Conservation (phyloP, 179 eudicot species). For the Nepenthes alata region DNA sequence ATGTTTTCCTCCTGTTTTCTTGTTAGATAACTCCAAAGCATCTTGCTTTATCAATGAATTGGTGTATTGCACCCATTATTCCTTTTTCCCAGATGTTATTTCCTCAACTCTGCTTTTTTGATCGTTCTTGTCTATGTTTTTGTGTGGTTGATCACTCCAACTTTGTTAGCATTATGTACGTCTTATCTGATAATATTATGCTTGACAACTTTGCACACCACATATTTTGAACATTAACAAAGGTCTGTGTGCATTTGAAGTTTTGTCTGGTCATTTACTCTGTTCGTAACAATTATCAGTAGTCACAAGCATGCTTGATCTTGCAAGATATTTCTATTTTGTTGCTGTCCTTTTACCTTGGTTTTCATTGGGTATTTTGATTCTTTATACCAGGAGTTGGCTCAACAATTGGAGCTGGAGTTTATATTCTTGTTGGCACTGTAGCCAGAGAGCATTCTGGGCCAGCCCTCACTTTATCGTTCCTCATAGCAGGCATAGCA, state of each 20-base stretch:
- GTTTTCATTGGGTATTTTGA: background rate
- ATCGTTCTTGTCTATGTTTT: background rate
- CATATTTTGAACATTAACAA: no score
- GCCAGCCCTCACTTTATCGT: constrained; percentile 76
- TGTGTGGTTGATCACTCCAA: background rate
- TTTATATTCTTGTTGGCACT: constrained; percentile 90
- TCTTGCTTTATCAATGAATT: no score
- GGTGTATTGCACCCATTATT: no score
- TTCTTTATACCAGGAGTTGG: constrained; percentile 58
- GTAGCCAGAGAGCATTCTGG: constrained; percentile 94
- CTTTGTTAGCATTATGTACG: no score
- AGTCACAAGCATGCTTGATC: no score
- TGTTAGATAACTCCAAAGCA: background rate
- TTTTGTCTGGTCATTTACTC: no score
- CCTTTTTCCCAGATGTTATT: background rate
- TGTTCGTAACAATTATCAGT: no score
- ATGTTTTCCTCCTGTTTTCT: background rate
- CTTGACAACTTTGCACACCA: no score
- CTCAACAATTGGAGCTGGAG: constrained; percentile 96
- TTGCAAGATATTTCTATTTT: no score
- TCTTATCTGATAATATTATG: no score
- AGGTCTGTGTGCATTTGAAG: no score
- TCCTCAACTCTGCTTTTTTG: background rate
- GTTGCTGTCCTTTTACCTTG: no score
- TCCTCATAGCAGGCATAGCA: constrained; percentile 88